These are phyloP conservation scores for Aureobasidium sp. DNA, from an alignment of 2,329 filamentous ascomycete species.

Conservation along the genomic window DNA sequence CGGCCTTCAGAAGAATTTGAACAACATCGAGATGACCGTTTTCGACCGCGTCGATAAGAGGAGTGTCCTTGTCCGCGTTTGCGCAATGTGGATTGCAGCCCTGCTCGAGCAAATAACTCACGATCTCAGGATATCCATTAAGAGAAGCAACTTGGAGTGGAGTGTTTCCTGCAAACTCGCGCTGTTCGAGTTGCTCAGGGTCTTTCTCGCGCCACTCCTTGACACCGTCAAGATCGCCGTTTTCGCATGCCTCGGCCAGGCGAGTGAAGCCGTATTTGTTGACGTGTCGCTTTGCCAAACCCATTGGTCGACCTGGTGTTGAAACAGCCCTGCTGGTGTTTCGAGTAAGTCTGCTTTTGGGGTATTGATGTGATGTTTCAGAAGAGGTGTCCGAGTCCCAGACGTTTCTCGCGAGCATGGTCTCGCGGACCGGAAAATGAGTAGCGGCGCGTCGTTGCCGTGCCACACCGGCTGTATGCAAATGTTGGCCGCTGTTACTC, in stretches of 20 bases:
- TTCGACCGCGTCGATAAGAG: conserved; percentile 90
- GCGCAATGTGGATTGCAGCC: conserved; percentile 78
- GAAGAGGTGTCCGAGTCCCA: conserved; percentile 52
- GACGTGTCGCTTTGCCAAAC: conserved; percentile 67
- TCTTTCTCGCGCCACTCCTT: conserved; percentile 68
- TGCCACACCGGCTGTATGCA: conserved; percentile 5
- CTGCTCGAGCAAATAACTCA: conserved; percentile 74
- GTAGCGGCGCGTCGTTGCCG: conserved; percentile 41
- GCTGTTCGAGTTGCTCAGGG: conserved; percentile 78
- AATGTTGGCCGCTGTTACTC: conserved; percentile 16
- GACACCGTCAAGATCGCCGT: conserved; percentile 71
- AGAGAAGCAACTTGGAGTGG: conserved; percentile 88
- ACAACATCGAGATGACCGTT: conserved; percentile 90
- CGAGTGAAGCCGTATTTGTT: conserved; percentile 89
- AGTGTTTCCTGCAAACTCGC: conserved; percentile 93
- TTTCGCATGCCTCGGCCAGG: conserved; percentile 81
- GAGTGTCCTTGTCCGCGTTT: conserved; percentile 71
- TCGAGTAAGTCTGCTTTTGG: conserved; percentile 49
- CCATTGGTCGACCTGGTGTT: conserved; percentile 49
- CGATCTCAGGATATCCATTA: conserved; percentile 78
- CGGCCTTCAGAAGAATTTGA: conserved; percentile 70
- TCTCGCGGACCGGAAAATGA: conserved; percentile 33
- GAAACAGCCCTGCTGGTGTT: conserved; percentile 42
- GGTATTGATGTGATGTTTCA: conserved; percentile 49
- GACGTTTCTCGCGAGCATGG: conserved; percentile 28